Percentiles rank a stretch among this genome's conserved stretches.
phyloP scores from a whole-genome alignment of 768 basidiomycete genomes.

The Cystoderma amianthinum region DNA sequence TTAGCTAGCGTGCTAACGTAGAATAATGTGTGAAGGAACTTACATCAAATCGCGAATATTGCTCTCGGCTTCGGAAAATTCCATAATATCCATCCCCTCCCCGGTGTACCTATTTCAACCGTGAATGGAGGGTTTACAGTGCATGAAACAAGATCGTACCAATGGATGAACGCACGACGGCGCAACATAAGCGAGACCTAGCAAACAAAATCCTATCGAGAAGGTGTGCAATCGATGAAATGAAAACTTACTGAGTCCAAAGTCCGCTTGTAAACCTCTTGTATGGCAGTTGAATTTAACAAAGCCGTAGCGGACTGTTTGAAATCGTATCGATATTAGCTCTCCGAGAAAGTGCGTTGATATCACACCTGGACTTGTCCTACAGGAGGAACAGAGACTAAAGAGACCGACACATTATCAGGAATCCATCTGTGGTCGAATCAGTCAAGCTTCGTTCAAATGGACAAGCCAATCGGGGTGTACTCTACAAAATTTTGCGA shows the following conservation, averaged over 20 bases:
- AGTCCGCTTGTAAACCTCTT: constrained; percentile 79
- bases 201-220: too few species aligned
- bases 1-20: constrained; percentile 1
- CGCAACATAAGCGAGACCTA: constrained; percentile 82
- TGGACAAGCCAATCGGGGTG: constrained; percentile 17
- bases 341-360: neutral
- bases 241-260: constrained; percentile 40
- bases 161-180: constrained; percentile 81
- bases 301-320: constrained; percentile 61
- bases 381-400: constrained; percentile 79
- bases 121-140: neutral
- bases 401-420: constrained; percentile 80
- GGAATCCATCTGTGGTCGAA: constrained; percentile 67
- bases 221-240: too few species aligned
- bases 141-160: constrained; percentile 27
- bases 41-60: constrained; percentile 77
- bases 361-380: constrained; percentile 59
- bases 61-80: constrained; percentile 86
- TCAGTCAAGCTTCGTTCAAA: neutral
- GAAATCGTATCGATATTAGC: constrained; percentile 9
- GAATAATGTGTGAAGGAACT: constrained; percentile 18
- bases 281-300: constrained; percentile 76
- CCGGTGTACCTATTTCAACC: constrained; percentile 54
- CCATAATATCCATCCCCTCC: constrained; percentile 86
- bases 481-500: constrained; percentile 78